Evolutionary conservation across 192 early-diverging fungal genomes (phyloP).

Genomic region (Linnemannia schmuckeri): DNA sequence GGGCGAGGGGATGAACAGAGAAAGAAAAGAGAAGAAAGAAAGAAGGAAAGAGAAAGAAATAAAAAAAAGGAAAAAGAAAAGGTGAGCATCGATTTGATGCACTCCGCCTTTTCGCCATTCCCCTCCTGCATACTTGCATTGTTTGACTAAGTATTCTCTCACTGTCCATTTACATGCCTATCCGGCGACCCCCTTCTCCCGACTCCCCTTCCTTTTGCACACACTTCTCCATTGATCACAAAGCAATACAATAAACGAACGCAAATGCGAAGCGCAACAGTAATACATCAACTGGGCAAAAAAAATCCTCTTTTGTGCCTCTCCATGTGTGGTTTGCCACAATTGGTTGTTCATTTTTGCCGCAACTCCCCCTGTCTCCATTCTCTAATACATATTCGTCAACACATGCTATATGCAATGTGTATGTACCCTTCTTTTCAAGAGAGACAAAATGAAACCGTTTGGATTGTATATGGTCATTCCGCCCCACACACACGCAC

Average conservation of each 20-base stretch:
- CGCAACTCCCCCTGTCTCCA: not conserved
- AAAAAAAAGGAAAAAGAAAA: not conserved
- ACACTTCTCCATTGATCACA: not conserved
- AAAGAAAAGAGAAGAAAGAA: not conserved
- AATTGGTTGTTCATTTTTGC: constrained; percentile 1
- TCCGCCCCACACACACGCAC: not conserved
- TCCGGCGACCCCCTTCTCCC: not conserved
- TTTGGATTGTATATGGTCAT: not conserved
- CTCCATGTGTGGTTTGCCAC: not conserved
- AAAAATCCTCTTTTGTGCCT: not conserved
- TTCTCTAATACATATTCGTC: not conserved
- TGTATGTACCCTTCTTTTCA: not conserved
- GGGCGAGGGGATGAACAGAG: not conserved
- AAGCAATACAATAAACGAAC: not conserved
- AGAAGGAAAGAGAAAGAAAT: not conserved
- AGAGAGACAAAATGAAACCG: not conserved
- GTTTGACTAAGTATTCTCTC: not conserved
- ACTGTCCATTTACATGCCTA: not conserved
- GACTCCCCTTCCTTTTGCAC: not conserved
- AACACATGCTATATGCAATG: not conserved
- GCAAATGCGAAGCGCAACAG: constrained; percentile 1
- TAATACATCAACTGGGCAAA: not conserved
- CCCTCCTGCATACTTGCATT: not conserved
- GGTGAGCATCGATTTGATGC: not conserved
- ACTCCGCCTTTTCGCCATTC: not conserved